Base-by-base conservation (phyloP, 106 monocot species). In the Phalaenopsis aphrodite region DNA sequence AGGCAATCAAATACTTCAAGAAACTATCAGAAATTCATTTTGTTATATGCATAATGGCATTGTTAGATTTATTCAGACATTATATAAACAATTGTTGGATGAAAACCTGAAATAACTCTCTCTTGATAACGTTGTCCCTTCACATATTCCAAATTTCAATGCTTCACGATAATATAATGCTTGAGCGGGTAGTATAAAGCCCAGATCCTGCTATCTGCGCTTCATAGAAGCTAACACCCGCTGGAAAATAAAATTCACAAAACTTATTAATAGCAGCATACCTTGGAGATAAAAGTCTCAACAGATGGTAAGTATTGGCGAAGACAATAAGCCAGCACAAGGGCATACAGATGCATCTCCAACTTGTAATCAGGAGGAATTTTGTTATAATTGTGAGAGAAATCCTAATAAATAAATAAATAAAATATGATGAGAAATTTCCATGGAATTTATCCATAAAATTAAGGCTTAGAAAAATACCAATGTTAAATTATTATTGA, bases 311-410 rank as follows among this genome's bases (percentile, higher is more conserved):
- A 84, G 79, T 86, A 79, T 14, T 66, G 45, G 19, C 89, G 76
- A 42, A 98, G 88, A 84, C 98, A 94, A 66, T 80, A 86, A 68
- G 82, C 84, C 37, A 98, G 81, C 37, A 94, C 89, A 83, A 88
- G 23, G 30, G 98, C 89, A 81, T 91, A 92, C 42, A 98, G 81
- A 84, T 94, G 90, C 47, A 86, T 55, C 84, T 90, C 94, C 82
- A 98, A 79, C 83, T 90, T 98, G 72, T 49, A 81, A 46, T 77
- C 81, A 47, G 90, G 75, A 83, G 90, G 16, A 80, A 61, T 78
- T 78, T 85, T 78, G 58, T 75, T 69, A 82, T 94, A 98, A 84
- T 91, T 85, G 83, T 94, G 94, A 66, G 78, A 68, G 82, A 98
- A 84, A 52, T 92, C 94, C 98, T 98, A 79, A 42, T 4, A 84